These are phyloP conservation scores for Paraphoma chrysanthemicola DNA, from an alignment of 2,329 filamentous ascomycete genomes.

Conservation along the genomic window DNA sequence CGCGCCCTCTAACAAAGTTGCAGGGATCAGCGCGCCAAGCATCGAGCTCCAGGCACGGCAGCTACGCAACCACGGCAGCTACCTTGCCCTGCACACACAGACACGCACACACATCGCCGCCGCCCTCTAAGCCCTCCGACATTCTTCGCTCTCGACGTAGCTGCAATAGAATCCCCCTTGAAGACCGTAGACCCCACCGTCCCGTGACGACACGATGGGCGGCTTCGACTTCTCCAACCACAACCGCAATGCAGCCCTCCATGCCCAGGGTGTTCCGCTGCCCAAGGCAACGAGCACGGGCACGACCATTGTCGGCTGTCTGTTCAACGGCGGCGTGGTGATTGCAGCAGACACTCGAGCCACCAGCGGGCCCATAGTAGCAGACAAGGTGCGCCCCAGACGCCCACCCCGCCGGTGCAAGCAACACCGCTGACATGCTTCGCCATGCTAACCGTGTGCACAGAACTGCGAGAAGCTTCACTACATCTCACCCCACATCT, in stretches of 20 bases:
- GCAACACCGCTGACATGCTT: not conserved
- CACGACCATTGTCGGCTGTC: slow-evolving; percentile 97
- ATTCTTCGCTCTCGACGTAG: slow-evolving; percentile 1
- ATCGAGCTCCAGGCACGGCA: slow-evolving; percentile 31
- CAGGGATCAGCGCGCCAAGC: slow-evolving; percentile 7
- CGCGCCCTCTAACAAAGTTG: slow-evolving; percentile 1
- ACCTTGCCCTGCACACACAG: too few relatives aligned
- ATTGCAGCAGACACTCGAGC: slow-evolving; percentile 98
- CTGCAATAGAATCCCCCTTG: not conserved
- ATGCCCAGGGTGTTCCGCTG: slow-evolving; percentile 90
- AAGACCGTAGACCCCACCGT: slow-evolving; percentile 1
- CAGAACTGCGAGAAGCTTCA: slow-evolving; percentile 99
- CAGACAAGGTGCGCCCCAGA: slow-evolving; percentile 76
- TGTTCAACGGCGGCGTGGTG: slow-evolving; percentile 95
- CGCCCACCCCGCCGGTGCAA: slow-evolving; percentile 1
- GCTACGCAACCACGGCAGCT: slow-evolving; percentile 25
- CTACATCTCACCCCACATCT: slow-evolving; percentile 98
- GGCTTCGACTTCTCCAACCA: slow-evolving; percentile 90
- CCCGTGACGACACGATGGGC: slow-evolving; percentile 70
- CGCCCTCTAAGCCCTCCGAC: slow-evolving; percentile 3
- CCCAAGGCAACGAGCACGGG: slow-evolving; percentile 98
- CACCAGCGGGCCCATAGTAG: slow-evolving; percentile 95
- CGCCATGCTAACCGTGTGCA: slow-evolving; percentile 13
- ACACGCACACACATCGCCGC: not conserved
- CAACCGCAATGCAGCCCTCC: slow-evolving; percentile 96